phyloP scores from a whole-genome alignment of 331 rosid genomes.

The Spiraea crenata region DNA sequence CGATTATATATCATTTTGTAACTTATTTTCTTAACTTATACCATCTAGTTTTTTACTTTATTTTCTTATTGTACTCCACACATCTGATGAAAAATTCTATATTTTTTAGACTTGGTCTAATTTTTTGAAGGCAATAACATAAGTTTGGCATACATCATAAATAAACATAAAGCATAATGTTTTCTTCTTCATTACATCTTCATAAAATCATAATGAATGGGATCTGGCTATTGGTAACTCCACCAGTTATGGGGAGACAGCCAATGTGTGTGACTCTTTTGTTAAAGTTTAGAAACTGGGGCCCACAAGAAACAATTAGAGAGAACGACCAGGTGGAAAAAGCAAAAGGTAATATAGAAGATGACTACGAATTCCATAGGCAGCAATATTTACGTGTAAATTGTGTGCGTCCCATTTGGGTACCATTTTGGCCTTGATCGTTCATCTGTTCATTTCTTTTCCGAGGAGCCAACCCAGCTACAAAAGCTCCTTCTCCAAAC shows the following conservation, averaged over 20 bases:
- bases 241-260: not conserved
- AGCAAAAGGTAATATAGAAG: slow-evolving; percentile 5
- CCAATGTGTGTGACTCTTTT: slow-evolving; percentile 1
- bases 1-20: not conserved
- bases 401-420: slow-evolving; percentile 4
- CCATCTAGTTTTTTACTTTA: not conserved
- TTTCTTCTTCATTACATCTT: slow-evolving; percentile 3
- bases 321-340: slow-evolving; percentile 7
- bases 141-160: not conserved
- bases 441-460: not conserved
- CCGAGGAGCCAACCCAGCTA: not conserved
- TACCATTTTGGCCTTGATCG: slow-evolving; percentile 10
- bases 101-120: too few species aligned
- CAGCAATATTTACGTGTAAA: not conserved
- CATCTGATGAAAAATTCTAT: not conserved
- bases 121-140: not conserved
- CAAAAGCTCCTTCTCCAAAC: slow-evolving; percentile 8
- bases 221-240: not conserved
- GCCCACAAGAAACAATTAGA: not conserved
- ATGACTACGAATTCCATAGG: slow-evolving; percentile 11
- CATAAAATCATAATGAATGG: not conserved
- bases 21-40: not conserved
- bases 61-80: not conserved
- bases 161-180: not conserved
- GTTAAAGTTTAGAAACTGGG: not conserved